Percentiles rank a stretch among this genome's conserved stretches.
Evolutionary conservation across 2,329 filamentous ascomycete species (phyloP).

Genomic region (Epichloe baconii): DNA sequence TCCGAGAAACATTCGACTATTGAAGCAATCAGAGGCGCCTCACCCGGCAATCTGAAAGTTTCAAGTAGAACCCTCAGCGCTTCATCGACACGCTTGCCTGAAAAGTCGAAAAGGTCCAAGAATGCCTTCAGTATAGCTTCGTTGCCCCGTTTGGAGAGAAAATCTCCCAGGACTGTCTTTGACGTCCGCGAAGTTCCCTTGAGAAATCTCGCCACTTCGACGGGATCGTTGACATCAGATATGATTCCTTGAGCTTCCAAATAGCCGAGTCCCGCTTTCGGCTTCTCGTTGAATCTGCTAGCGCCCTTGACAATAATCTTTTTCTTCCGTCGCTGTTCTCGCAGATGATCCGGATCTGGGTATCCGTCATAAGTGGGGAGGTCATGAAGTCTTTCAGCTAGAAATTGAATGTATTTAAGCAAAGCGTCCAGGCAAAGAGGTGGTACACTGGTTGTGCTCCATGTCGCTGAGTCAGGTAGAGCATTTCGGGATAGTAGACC

Average conservation of each 20-base stretch:
- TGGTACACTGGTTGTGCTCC: conserved; percentile 97
- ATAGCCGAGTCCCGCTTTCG: conserved; percentile 78
- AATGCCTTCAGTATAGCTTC: conserved; percentile 76
- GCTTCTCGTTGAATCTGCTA: conserved; percentile 88
- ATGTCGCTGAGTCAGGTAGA: conserved; percentile 91
- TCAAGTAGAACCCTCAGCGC: conserved; percentile 78
- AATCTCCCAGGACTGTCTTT: conserved; percentile 85
- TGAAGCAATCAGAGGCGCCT: conserved; percentile 83
- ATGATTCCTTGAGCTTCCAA: conserved; percentile 80
- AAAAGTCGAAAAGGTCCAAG: conserved; percentile 78
- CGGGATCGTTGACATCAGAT: conserved; percentile 56
- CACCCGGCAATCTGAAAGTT: conserved; percentile 84
- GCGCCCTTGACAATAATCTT: conserved; percentile 80
- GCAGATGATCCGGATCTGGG: conserved; percentile 51
- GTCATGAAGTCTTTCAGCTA: conserved; percentile 74
- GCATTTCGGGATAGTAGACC: conserved; percentile 87
- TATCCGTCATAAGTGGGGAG: conserved; percentile 49
- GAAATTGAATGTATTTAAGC: conserved; percentile 80
- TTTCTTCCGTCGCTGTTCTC: conserved; percentile 71
- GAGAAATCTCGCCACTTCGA: conserved; percentile 73
- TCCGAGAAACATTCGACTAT: conserved; percentile 82
- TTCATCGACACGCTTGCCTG: conserved; percentile 76
- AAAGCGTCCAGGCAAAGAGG: conserved; percentile 88
- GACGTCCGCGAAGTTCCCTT: conserved; percentile 79
- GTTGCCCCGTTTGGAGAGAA: conserved; percentile 80